Conservation (phyloP, 306 rosid genomes). For the Pyrus bretschneideri region DNA sequence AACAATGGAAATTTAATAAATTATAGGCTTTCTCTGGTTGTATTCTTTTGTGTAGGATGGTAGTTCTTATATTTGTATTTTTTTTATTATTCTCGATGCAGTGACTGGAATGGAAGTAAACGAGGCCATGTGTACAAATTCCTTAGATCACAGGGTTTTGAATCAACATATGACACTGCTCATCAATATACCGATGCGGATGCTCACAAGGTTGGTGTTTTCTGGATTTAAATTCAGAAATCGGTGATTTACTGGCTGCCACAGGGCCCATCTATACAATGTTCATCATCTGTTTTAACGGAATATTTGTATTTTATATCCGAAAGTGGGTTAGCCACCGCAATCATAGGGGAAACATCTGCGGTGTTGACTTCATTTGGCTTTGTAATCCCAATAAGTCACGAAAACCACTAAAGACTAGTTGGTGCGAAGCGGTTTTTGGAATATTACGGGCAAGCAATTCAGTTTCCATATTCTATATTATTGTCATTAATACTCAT, state of each 20-base stretch:
- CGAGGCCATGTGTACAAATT: conserved; percentile 92
- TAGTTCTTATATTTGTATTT: not conserved
- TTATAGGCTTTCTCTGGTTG: not conserved
- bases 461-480: not conserved
- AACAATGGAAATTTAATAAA: not conserved
- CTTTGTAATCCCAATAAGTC: conserved; percentile 82
- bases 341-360: conserved; percentile 91
- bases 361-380: conserved; percentile 98
- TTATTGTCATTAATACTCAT: not conserved
- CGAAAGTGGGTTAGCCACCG: conserved; percentile 98
- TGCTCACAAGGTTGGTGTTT: conserved; percentile 60
- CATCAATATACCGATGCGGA: conserved; percentile 76
- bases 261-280: not conserved
- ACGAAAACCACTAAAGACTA: conserved; percentile 67
- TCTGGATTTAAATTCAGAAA: not conserved
- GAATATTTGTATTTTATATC: not conserved
- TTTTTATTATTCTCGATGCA: conserved; percentile 24
- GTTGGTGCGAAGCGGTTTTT: conserved; percentile 93
- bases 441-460: conserved; percentile 64
- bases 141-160: conserved; percentile 90
- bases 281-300: not conserved
- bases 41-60: not conserved
- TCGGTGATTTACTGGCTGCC: not conserved
- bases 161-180: conserved; percentile 83
- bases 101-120: conserved; percentile 99